Percentiles rank a stretch among this genome's conserved stretches.
Conservation (phyloP, 306 rosid genomes). For the Luffa aegyptiaca region DNA sequence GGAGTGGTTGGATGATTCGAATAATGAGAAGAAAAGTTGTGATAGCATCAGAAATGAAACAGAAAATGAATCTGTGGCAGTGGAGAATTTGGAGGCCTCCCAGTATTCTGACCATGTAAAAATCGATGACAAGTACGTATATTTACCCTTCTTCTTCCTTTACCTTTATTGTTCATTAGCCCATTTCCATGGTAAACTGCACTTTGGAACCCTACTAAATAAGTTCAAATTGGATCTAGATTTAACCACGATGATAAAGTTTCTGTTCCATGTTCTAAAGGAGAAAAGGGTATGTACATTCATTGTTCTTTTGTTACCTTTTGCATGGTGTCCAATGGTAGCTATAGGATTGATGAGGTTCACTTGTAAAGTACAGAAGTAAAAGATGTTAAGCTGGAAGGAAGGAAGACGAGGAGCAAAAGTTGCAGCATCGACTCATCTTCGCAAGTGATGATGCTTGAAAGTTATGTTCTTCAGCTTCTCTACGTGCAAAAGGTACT, state of each 20-base stretch:
- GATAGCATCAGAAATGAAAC: conserved; percentile 20
- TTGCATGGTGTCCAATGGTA: not conserved
- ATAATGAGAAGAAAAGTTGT: conserved; percentile 12
- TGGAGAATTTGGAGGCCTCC: conserved; percentile 20
- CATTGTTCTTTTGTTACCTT: not conserved
- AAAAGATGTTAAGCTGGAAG: conserved; percentile 21
- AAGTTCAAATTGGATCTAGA: conserved; percentile 30
- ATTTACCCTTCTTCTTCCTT: conserved; percentile 5
- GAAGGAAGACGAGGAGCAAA: conserved; percentile 26
- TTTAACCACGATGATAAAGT: conserved; percentile 18
- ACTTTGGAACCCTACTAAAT: conserved; percentile 9
- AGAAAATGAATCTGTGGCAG: conserved; percentile 20
- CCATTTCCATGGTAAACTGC: not conserved
- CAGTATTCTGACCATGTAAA: conserved; percentile 24
- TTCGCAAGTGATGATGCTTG: conserved; percentile 48
- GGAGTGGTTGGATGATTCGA: not conserved
- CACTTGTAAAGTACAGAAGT: conserved; percentile 22
- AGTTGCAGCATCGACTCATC: conserved; percentile 25
- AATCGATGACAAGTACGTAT: conserved; percentile 38
- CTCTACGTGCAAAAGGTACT: conserved; percentile 56
- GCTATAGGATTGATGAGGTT: not conserved
- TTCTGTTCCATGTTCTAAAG: conserved; percentile 26
- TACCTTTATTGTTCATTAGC: not conserved
- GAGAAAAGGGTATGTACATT: conserved; percentile 35
- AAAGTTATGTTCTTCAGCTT: conserved; percentile 62